Percentiles rank a stretch among this genome's conserved stretches.
phyloP scores from a whole-genome alignment of 257 asterid genomes.

The Capsicum rhomboideum region DNA sequence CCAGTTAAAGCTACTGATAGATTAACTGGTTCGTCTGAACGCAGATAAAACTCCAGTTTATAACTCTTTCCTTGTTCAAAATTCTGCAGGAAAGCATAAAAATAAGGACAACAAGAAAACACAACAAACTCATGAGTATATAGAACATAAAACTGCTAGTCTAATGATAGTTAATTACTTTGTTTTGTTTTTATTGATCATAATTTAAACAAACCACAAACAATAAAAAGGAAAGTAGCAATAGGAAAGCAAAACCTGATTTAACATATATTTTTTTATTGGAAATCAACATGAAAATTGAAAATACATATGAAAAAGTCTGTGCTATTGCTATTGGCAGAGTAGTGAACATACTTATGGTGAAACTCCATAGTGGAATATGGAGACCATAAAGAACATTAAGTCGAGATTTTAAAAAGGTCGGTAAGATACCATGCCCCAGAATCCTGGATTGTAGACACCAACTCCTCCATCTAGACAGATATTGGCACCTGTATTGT shows the following conservation, averaged over 20 bases:
- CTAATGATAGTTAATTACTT: not conserved
- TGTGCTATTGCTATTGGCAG: not conserved
- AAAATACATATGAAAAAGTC: not conserved
- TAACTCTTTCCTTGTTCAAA: conserved; percentile 75
- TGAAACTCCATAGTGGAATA: not conserved
- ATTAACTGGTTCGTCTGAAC: conserved; percentile 46
- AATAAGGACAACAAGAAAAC: not conserved
- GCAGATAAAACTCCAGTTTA: conserved; percentile 65
- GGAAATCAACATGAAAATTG: not conserved
- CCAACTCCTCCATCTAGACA: conserved; percentile 95
- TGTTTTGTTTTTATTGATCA: not conserved
- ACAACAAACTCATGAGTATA: not conserved
- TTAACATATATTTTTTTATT: not conserved
- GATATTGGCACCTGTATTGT: conserved; percentile 29
- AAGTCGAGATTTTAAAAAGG: not conserved
- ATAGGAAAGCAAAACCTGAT: not conserved
- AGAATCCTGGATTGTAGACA: conserved; percentile 85
- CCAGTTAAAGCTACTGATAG: conserved; percentile 59
- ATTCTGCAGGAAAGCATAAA: conserved; percentile 41
- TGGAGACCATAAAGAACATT: not conserved
- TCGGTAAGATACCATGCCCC: conserved; percentile 80
- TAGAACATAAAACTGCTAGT: not conserved
- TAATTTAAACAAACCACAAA: not conserved
- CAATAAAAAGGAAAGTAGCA: not conserved
- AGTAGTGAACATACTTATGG: not conserved